A percentile compares a stretch with the other conserved stretches of the same genome.
These are phyloP conservation scores for Aegilops umbellulata DNA, from an alignment of 176 grass and related monocot genomes.

Conservation along the genomic window DNA sequence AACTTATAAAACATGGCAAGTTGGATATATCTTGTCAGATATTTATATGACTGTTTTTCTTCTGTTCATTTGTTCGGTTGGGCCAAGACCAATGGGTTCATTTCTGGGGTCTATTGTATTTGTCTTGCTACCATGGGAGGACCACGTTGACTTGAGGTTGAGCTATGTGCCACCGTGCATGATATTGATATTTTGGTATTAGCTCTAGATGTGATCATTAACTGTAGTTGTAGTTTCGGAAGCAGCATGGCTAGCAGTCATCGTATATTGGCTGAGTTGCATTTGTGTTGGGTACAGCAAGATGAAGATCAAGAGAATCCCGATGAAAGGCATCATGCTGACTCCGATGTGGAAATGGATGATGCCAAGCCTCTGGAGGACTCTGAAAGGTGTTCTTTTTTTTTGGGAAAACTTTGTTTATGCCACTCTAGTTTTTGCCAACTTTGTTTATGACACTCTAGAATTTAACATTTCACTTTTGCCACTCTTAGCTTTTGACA, in stretches of 20 bases:
- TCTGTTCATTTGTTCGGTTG: background rate
- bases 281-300: constrained; percentile 44
- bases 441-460: no score
- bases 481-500: no score
- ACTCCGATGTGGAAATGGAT: constrained; percentile 76
- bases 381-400: constrained; percentile 50
- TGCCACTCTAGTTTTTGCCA: no score
- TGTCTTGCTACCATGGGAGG: constrained; percentile 12
- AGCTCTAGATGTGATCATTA: constrained; percentile 11
- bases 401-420: no score
- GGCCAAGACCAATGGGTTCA: background rate
- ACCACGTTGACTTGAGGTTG: background rate
- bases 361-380: constrained; percentile 60
- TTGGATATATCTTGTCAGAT: background rate
- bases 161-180: background rate
- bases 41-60: background rate
- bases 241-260: constrained; percentile 7
- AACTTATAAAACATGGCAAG: background rate
- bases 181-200: constrained; percentile 7
- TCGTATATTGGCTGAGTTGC: constrained; percentile 24
- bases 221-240: background rate
- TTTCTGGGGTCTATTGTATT: background rate
- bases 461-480: no score
- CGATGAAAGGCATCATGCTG: constrained; percentile 61
- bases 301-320: constrained; percentile 91